Percentiles rank a stretch among this genome's conserved stretches.
phyloP scores from a whole-genome alignment of 371 early-diverging fungal genomes.

The Choanephora cucurbitarum region DNA sequence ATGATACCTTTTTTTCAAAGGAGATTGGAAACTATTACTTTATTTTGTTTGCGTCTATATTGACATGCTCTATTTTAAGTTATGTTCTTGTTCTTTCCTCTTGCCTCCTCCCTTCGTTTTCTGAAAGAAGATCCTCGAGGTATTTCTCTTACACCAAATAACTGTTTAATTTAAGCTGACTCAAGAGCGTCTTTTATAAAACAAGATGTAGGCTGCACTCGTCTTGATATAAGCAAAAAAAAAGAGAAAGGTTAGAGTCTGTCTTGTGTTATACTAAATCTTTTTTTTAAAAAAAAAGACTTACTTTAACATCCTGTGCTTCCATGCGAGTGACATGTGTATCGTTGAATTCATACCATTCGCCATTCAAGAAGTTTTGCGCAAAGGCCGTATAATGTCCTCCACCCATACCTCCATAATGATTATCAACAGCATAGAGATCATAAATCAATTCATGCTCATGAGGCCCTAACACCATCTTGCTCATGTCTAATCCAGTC shows the following conservation, averaged over 20 bases:
- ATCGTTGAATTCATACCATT: slow-evolving; percentile 93
- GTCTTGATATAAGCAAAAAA: slow-evolving; percentile 14
- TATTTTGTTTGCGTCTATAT: no score
- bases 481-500: slow-evolving; percentile 39
- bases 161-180: not conserved
- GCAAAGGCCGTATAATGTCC: slow-evolving; percentile 95
- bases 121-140: no score
- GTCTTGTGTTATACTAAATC: no score
- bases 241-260: not conserved
- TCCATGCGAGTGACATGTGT: slow-evolving; percentile 65
- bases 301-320: slow-evolving; percentile 56
- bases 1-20: no score
- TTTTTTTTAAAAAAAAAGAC: slow-evolving; percentile 21
- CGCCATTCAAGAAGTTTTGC: slow-evolving; percentile 59
- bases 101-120: no score
- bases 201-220: slow-evolving; percentile 77
- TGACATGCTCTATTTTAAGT: no score
- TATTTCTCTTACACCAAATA: not conserved
- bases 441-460: slow-evolving; percentile 68
- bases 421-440: slow-evolving; percentile 87
- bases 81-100: no score
- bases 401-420: slow-evolving; percentile 88
- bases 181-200: slow-evolving; percentile 26
- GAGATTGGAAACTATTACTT: no score
- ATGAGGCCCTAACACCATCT: slow-evolving; percentile 21